A percentile compares a stretch with the other conserved stretches of the same genome.
Conservation (phyloP, 129 eudicot genomes). For the Pulicaria dysenterica region DNA sequence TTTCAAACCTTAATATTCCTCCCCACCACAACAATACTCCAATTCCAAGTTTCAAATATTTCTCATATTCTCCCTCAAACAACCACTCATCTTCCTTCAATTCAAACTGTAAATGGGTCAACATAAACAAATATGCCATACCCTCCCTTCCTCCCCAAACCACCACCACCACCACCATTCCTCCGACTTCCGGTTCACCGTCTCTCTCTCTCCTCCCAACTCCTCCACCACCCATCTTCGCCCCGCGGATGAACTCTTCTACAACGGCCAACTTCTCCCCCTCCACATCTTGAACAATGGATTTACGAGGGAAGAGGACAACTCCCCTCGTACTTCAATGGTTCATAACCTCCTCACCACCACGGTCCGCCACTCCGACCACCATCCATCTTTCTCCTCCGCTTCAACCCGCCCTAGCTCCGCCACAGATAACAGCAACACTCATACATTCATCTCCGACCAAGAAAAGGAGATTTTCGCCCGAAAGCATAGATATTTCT, state of each 20-base stretch:
- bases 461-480: not conserved
- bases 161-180: constrained; percentile 55
- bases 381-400: constrained; percentile 51
- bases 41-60: not conserved
- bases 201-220: constrained; percentile 67
- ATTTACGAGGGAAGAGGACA: constrained; percentile 56
- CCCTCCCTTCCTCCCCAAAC: constrained; percentile 86
- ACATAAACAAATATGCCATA: constrained; percentile 40
- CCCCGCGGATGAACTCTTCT: constrained; percentile 95
- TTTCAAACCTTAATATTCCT: constrained; percentile 70
- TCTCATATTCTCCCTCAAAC: not conserved
- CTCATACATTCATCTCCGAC: not conserved
- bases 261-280: constrained; percentile 91
- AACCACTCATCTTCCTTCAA: not conserved
- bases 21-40: constrained; percentile 45
- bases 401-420: constrained; percentile 72
- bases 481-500: constrained; percentile 21
- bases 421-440: constrained; percentile 55
- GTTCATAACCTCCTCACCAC: constrained; percentile 58
- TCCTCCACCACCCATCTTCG: constrained; percentile 55
- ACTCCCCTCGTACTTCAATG: constrained; percentile 65
- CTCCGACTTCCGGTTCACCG: constrained; percentile 82
- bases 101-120: not conserved
- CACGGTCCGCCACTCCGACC: constrained; percentile 48
- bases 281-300: constrained; percentile 82